Conservation (phyloP, 176 grass and related monocot genomes). For the Otatea glauca region DNA sequence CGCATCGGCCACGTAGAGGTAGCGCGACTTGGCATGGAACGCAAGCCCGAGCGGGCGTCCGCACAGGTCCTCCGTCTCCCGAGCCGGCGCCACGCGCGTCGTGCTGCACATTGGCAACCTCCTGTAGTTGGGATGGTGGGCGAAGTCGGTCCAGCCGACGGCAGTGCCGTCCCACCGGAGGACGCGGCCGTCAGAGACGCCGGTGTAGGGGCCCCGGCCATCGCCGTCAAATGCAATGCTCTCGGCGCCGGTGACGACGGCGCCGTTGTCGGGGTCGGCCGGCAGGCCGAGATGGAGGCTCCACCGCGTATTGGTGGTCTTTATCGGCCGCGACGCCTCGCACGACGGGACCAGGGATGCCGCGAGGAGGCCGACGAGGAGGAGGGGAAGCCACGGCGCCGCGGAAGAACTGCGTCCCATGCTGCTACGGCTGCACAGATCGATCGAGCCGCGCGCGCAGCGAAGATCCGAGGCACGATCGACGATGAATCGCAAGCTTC, state of each 20-base stretch:
- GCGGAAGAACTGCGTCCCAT: not conserved
- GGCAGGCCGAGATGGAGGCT: not conserved
- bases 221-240: conserved; percentile 45
- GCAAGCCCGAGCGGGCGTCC: conserved; percentile 40
- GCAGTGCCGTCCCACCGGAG: conserved; percentile 11
- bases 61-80: conserved; percentile 29
- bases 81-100: not conserved
- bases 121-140: conserved; percentile 13
- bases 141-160: conserved; percentile 33
- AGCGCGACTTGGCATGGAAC: conserved; percentile 24
- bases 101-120: not conserved
- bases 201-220: conserved; percentile 41
- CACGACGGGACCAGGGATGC: not conserved
- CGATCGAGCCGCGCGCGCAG: too few species aligned
- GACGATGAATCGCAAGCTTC: too few species aligned
- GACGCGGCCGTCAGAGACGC: conserved; percentile 50
- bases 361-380: not conserved
- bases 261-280: not conserved
- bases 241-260: conserved; percentile 36
- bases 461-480: too few species aligned
- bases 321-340: not conserved
- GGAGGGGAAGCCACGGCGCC: not conserved
- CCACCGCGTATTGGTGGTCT: not conserved
- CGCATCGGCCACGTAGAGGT: conserved; percentile 48
- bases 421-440: not conserved